Percentiles rank a stretch among this genome's conserved stretches.
phyloP scores from a whole-genome alignment of 1,284 basidiomycete genomes.

The Ganoderma lingzhi region DNA sequence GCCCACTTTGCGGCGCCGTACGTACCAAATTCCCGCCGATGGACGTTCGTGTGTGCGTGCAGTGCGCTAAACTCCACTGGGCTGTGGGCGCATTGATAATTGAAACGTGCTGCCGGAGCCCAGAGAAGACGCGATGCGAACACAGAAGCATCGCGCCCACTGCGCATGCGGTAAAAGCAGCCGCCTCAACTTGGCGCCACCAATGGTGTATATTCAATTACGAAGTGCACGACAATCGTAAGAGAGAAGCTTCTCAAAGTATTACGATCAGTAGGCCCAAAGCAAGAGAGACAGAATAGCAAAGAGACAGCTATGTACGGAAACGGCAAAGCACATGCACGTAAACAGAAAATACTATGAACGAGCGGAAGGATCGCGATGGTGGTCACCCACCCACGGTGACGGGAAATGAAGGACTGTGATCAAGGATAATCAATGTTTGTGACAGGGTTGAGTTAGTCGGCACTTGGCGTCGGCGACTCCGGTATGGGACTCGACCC shows the following conservation, averaged over 20 bases:
- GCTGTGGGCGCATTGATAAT: background rate
- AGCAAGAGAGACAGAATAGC: conserved; percentile 19
- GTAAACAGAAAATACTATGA: background rate
- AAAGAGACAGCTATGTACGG: conserved; percentile 19
- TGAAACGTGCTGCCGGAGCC: background rate
- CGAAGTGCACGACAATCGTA: background rate
- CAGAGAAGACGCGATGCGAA: background rate
- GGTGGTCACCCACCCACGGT: background rate
- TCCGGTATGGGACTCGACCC: conserved; percentile 30
- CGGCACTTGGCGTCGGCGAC: conserved; percentile 13
- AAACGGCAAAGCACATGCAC: background rate
- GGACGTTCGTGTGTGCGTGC: background rate
- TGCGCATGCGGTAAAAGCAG: background rate
- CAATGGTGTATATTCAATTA: background rate
- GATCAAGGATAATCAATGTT: background rate
- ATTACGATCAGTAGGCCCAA: background rate
- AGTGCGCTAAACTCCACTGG: background rate
- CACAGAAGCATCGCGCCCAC: background rate
- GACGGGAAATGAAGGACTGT: background rate
- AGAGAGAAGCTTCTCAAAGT: background rate
- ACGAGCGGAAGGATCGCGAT: background rate
- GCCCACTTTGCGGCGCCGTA: background rate
- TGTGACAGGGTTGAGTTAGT: background rate
- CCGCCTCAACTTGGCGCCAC: background rate
- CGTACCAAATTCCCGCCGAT: background rate